Evolutionary conservation across 306 rosid genomes (phyloP).

Genomic region (Vigna radiata): DNA sequence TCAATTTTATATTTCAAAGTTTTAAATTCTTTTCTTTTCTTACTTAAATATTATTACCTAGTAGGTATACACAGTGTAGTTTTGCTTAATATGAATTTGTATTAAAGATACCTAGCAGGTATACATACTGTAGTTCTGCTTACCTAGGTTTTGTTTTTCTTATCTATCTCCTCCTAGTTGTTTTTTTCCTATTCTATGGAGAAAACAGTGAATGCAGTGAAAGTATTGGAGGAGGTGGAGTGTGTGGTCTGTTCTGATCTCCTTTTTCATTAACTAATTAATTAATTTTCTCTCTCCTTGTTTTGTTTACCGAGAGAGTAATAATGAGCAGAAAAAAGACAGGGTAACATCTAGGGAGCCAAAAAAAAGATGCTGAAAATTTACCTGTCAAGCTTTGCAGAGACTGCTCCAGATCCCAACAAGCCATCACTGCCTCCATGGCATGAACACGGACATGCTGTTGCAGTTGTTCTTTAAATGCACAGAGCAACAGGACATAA

Average conservation of each 20-base stretch:
- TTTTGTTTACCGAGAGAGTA: not conserved
- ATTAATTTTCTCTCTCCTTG: not conserved
- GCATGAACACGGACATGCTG: conserved; percentile 93
- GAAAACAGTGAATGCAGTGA: not conserved
- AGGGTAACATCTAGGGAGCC: not conserved
- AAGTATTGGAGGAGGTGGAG: not conserved
- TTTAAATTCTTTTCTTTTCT: no score
- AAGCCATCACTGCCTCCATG: conserved; percentile 95
- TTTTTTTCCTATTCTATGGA: not conserved
- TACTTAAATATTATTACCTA: not conserved
- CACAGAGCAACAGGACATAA: conserved; percentile 75
- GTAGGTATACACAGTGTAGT: not conserved
- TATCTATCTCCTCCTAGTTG: not conserved
- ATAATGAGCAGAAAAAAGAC: not conserved
- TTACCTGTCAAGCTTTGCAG: conserved; percentile 87
- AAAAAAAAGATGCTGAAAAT: conserved; percentile 17
- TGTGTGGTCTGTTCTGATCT: not conserved
- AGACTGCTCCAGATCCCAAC: conserved; percentile 92
- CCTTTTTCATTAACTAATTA: not conserved
- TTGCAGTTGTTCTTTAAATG: conserved; percentile 86
- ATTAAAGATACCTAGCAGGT: not conserved
- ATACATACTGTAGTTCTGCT: not conserved
- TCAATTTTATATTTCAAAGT: not conserved
- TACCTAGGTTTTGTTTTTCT: not conserved
- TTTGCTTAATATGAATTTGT: not conserved